Conservation (phyloP, 306 rosid genomes). For the Ceratonia siliqua region DNA sequence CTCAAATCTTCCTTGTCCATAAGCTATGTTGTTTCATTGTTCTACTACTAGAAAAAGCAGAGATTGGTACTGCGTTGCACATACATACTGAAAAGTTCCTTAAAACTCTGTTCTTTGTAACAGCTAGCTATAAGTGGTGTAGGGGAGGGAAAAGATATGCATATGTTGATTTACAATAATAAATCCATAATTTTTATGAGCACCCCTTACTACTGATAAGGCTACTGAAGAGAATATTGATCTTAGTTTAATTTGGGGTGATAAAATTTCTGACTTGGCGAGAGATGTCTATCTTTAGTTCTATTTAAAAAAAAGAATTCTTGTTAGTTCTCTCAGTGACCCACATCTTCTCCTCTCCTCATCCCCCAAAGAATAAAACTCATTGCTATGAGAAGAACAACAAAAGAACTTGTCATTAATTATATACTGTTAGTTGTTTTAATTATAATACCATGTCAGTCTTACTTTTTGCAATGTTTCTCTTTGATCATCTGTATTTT, state of each 20-base stretch:
- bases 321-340: too few relatives aligned
- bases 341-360: too few relatives aligned
- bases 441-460: neutral
- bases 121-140: neutral
- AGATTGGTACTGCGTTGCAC: constrained; percentile 9
- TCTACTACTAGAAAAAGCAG: constrained; percentile 11
- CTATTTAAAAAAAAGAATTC: too few relatives aligned
- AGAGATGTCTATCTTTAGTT: too few relatives aligned
- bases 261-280: too few relatives aligned
- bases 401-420: neutral
- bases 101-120: constrained; percentile 9
- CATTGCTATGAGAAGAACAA: neutral
- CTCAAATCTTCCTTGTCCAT: constrained; percentile 17
- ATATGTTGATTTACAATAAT: neutral
- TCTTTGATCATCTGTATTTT: constrained; percentile 5
- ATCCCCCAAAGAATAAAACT: too few relatives aligned
- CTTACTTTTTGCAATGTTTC: constrained; percentile 7
- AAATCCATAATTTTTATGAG: neutral
- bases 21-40: neutral
- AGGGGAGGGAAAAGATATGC: neutral
- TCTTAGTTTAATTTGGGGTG: too few relatives aligned
- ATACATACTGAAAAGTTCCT: constrained; percentile 2
- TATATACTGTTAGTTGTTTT: neutral
- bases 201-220: neutral
- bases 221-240: neutral